Evolutionary conservation across 2,329 filamentous ascomycete species (phyloP).

Genomic region (Capronia americana): DNA sequence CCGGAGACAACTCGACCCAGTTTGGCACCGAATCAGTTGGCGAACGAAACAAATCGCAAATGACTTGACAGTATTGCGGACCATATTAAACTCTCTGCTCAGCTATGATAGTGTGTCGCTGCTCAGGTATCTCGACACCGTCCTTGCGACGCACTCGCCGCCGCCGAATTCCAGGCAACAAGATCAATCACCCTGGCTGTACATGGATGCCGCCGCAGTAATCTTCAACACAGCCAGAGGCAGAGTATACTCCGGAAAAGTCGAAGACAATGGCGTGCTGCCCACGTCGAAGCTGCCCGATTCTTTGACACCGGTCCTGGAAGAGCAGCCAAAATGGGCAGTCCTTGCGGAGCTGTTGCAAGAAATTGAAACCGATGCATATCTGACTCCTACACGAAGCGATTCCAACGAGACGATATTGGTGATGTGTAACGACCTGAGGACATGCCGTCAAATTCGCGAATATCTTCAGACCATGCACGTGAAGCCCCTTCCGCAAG

Average conservation of each 20-base stretch:
- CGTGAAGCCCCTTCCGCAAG: constrained; percentile 61
- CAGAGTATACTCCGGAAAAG: constrained; percentile 80
- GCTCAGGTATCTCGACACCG: constrained; percentile 90
- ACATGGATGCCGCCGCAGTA: constrained; percentile 90
- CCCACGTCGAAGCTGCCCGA: constrained; percentile 61
- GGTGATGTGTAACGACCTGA: constrained; percentile 91
- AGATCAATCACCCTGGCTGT: constrained; percentile 93
- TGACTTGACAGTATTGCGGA: constrained; percentile 81
- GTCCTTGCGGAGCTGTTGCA: constrained; percentile 87
- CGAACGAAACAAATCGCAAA: constrained; percentile 94
- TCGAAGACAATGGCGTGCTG: constrained; percentile 62
- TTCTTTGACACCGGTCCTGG: constrained; percentile 78
- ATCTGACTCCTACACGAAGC: constrained; percentile 79
- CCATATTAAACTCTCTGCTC: constrained; percentile 79
- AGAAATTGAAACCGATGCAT: constrained; percentile 89
- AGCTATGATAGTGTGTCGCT: constrained; percentile 90
- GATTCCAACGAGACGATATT: constrained; percentile 91
- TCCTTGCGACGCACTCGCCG: constrained; percentile 87
- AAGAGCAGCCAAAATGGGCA: constrained; percentile 94
- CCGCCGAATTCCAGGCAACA: constrained; percentile 85
- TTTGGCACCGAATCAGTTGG: constrained; percentile 96
- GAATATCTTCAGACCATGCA: constrained; percentile 94
- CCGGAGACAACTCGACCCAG: constrained; percentile 86
- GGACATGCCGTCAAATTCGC: constrained; percentile 83
- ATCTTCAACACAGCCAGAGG: constrained; percentile 90